phyloP scores from a whole-genome alignment of 2,329 filamentous ascomycete genomes.

The Parafenestella ontariensis region DNA sequence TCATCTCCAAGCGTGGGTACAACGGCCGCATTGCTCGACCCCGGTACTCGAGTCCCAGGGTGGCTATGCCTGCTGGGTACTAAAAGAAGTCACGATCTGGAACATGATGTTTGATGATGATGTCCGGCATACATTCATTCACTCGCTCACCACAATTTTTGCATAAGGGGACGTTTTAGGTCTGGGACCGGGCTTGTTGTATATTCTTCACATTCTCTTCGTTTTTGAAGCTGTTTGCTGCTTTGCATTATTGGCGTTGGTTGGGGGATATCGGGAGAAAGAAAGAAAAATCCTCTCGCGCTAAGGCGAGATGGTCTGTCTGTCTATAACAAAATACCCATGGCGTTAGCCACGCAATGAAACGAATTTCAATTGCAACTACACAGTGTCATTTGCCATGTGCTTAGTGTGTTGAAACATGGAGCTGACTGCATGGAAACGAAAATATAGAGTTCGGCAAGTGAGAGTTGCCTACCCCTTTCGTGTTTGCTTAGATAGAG shows the following conservation, averaged over 20 bases:
- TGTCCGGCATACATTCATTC: background rate
- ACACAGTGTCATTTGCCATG: background rate
- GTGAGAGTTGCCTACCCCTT: too few relatives aligned
- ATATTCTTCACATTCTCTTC: constrained; percentile 1
- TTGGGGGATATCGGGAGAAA: background rate
- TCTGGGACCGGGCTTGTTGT: constrained; percentile 3
- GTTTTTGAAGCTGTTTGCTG: background rate
- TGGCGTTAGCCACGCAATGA: background rate
- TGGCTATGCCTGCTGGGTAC: background rate
- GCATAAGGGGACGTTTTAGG: background rate
- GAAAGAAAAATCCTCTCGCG: too few relatives aligned
- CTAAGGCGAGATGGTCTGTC: background rate
- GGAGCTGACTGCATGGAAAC: too few relatives aligned
- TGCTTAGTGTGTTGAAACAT: background rate
- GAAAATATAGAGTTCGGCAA: too few relatives aligned
- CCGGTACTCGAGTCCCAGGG: constrained; percentile 13
- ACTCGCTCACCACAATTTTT: background rate
- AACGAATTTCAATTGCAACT: background rate
- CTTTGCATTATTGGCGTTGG: background rate
- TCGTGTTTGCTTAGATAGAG: too few relatives aligned
- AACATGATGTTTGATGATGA: background rate
- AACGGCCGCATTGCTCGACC: constrained; percentile 41
- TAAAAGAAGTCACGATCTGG: background rate
- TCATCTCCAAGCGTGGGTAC: constrained; percentile 45
- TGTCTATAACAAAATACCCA: background rate